Evolutionary conservation across 73 alveolate genomes (phyloP), one percentile per base, ranked within the genome.

Genomic region (Paramecium pentaurelia): DNA sequence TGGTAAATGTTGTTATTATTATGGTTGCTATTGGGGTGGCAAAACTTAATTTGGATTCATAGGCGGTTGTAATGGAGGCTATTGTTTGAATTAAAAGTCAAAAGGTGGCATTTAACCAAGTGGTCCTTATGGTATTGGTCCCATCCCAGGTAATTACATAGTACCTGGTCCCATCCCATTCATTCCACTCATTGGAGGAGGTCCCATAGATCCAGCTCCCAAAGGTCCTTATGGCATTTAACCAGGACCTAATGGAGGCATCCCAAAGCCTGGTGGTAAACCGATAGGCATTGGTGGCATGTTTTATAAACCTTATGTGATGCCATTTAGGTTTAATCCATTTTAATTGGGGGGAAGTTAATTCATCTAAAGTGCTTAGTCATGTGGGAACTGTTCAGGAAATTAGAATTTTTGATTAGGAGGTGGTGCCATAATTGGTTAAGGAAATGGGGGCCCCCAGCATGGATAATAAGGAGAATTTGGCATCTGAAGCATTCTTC

Each of bases 371-470:
- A 54, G 70, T 18, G 70, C 70, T 12, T 54, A 54, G 3, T 68
- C 47, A 68, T 28, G 40, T 8, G 9, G 4, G 0, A 34, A 32
- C 30, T 68, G 20, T 10, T 68, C 47, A 68, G 84, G 84, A 28
- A 28, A 68, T 68, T 40, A 20, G 16, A 4, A 68, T 68, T 32
- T 68, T 32, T 28, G 84, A 34, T 68, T 68, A 3, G 34, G 32
- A 6, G 88, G 88, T 11, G 58, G 60, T 45, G 49, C 28, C 88
- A 75, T 75, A 12, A 75, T 75, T 34, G 88, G 88, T 37, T 37
- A 37, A 34, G 58, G 88, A 37, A 37, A 75, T 34, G 88, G 60
- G 8, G 88, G 88, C 0, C 88, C 60, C 88, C 88, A 75, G 60
- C 49, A 75, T 10, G 64, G 40, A 37, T 75, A 75, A 20, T 75